Conservation (phyloP, 2,329 filamentous ascomycete species). For the Hypoxylon sp. region DNA sequence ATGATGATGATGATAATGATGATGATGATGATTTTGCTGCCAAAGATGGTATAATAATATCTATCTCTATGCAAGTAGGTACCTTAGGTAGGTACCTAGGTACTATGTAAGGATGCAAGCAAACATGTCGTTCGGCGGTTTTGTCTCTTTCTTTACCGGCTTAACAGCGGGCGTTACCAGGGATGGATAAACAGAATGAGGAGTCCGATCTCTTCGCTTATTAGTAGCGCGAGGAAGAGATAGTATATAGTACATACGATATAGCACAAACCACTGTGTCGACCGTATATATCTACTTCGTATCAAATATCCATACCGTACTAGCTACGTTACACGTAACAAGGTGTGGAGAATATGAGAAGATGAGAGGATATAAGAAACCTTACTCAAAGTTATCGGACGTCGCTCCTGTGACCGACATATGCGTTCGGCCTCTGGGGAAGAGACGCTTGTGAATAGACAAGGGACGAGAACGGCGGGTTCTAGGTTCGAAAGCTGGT, state of each 20-base stretch:
- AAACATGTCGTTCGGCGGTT: slow-evolving; percentile 31
- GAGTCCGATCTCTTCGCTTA: slow-evolving; percentile 40
- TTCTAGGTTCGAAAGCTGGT: slow-evolving; percentile 33
- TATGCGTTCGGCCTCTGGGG: slow-evolving; percentile 9
- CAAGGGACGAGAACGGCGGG: slow-evolving; percentile 33
- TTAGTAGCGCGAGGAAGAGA: no score
- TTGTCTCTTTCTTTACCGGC: slow-evolving; percentile 42
- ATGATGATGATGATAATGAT: no score
- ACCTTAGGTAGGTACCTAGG: neutral
- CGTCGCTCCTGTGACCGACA: slow-evolving; percentile 26
- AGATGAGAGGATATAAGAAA: slow-evolving; percentile 14
- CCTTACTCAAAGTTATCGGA: slow-evolving; percentile 22
- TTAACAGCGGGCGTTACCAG: slow-evolving; percentile 18
- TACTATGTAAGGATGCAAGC: slow-evolving; percentile 22
- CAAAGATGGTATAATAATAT: slow-evolving; percentile 20
- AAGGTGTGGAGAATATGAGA: slow-evolving; percentile 16
- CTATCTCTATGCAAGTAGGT: neutral
- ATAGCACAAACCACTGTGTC: slow-evolving; percentile 7
- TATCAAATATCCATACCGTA: slow-evolving; percentile 10
- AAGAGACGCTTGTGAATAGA: slow-evolving; percentile 21
- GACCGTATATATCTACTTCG: slow-evolving; percentile 16
- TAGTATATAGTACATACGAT: slow-evolving; percentile 3
- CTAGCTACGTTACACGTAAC: slow-evolving; percentile 38
- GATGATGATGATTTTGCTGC: neutral
- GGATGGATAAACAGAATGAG: slow-evolving; percentile 39